These are phyloP conservation scores for Rhododendron henanense DNA, from an alignment of 148 eudicot genomes.

Conservation along the genomic window DNA sequence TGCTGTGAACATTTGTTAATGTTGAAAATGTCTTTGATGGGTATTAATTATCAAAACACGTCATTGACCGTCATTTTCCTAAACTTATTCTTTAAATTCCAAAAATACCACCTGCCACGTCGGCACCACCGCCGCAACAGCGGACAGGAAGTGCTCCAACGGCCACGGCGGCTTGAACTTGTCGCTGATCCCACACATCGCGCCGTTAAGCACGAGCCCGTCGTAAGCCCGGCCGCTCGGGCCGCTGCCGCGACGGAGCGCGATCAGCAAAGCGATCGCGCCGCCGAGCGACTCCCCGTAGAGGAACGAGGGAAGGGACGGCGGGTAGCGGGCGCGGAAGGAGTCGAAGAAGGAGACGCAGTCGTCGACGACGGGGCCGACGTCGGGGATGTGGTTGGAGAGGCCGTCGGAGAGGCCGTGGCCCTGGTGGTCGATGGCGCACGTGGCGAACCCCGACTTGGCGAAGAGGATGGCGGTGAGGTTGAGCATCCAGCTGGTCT, in stretches of 20 bases:
- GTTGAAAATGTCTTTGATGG: too few species aligned
- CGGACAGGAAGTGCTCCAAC: slow-evolving; percentile 61
- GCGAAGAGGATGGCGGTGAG: slow-evolving; percentile 72
- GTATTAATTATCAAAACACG: too few species aligned
- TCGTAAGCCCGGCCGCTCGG: slow-evolving; percentile 33
- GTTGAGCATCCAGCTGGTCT: slow-evolving; percentile 80
- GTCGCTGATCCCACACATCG: slow-evolving; percentile 89
- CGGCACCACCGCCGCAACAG: slow-evolving; percentile 61
- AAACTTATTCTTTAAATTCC: too few species aligned
- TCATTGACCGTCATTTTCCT: too few species aligned
- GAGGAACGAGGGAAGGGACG: slow-evolving; percentile 51
- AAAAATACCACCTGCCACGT: slow-evolving; percentile 45
- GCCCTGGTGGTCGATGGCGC: slow-evolving; percentile 91
- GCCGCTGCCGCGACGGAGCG: slow-evolving; percentile 32
- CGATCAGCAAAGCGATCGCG: slow-evolving; percentile 69
- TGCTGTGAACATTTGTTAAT: too few species aligned
- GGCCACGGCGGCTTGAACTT: slow-evolving; percentile 99
- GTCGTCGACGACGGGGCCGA: slow-evolving; percentile 77
- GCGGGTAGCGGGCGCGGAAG: slow-evolving; percentile 50
- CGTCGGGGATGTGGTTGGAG: slow-evolving; percentile 67
- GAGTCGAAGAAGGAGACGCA: slow-evolving; percentile 59
- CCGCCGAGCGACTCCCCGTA: slow-evolving; percentile 94
- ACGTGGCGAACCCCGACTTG: slow-evolving; percentile 64
- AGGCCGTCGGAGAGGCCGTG: slow-evolving; percentile 93
- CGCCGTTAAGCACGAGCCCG: slow-evolving; percentile 82